These are phyloP conservation scores for Boletus subcaerulescens DNA, from an alignment of 768 basidiomycete species.

Conservation along the genomic window DNA sequence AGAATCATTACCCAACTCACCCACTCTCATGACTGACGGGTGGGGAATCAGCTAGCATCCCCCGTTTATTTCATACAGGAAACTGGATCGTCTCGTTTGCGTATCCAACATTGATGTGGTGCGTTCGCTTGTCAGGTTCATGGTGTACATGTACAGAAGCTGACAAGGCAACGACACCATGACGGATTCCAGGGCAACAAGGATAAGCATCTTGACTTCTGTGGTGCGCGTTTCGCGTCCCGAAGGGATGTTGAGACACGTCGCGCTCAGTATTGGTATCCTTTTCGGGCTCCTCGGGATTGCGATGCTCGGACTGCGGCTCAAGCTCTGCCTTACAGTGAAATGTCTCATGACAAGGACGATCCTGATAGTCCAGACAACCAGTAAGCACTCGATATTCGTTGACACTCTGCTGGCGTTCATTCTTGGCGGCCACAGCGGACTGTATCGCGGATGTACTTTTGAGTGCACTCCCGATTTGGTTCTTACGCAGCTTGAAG, in stretches of 20 bases:
- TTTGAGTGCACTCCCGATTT: constrained; percentile 20
- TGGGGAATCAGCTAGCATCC: background rate
- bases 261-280: constrained; percentile 6
- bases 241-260: constrained; percentile 1
- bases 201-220: constrained; percentile 25
- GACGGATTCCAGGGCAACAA: constrained; percentile 15
- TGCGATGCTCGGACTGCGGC: constrained; percentile 6
- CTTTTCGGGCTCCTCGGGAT: constrained; percentile 16
- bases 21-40: background rate
- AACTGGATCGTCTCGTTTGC: constrained; percentile 17
- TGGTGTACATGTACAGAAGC: background rate
- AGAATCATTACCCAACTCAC: background rate
- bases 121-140: background rate
- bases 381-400: constrained; percentile 14
- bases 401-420: background rate
- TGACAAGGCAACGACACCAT: background rate
- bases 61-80: constrained; percentile 6
- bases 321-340: constrained; percentile 4
- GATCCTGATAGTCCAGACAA: constrained; percentile 15
- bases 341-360: constrained; percentile 9
- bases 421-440: constrained; percentile 6
- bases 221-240: constrained; percentile 24
- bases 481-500: constrained; percentile 12
- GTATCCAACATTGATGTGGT: constrained; percentile 19
- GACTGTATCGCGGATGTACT: constrained; percentile 21